phyloP scores from a whole-genome alignment of 441 rosid genomes.

The Aquilaria agallochum region DNA sequence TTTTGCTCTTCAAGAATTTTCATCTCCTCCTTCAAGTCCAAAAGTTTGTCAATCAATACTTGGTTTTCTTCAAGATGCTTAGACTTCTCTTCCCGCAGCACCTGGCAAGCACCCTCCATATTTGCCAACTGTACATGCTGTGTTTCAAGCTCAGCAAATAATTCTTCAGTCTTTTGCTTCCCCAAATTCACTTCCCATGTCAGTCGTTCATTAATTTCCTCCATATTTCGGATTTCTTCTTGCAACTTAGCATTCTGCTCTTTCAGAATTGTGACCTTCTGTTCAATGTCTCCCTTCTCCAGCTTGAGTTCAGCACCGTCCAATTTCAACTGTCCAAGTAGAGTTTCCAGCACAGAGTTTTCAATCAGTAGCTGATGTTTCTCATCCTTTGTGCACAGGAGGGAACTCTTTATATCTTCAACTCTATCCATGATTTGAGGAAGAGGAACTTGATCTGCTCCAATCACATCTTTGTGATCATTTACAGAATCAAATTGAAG shows the following conservation, averaged over 20 bases:
- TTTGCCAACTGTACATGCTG: constrained; percentile 33
- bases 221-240: constrained; percentile 42
- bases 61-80: constrained; percentile 42
- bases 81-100: constrained; percentile 47
- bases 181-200: constrained; percentile 40
- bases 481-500: constrained; percentile 46
- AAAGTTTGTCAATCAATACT: constrained; percentile 39
- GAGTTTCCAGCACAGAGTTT: constrained; percentile 54
- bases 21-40: constrained; percentile 48
- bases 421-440: constrained; percentile 41
- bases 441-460: constrained; percentile 35
- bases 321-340: constrained; percentile 36
- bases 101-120: constrained; percentile 45
- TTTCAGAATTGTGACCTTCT: constrained; percentile 31
- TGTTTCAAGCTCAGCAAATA: constrained; percentile 39
- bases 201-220: constrained; percentile 53
- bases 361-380: constrained; percentile 51
- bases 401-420: constrained; percentile 38
- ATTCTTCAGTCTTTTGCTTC: constrained; percentile 41
- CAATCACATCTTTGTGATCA: constrained; percentile 24
- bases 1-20: constrained; percentile 59
- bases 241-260: constrained; percentile 35
- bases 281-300: constrained; percentile 29
- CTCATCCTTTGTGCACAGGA: constrained; percentile 44
- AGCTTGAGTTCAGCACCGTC: constrained; percentile 41